Base-by-base conservation (phyloP, 768 basidiomycete genomes). In the Agaricus sinodeliciosus region DNA sequence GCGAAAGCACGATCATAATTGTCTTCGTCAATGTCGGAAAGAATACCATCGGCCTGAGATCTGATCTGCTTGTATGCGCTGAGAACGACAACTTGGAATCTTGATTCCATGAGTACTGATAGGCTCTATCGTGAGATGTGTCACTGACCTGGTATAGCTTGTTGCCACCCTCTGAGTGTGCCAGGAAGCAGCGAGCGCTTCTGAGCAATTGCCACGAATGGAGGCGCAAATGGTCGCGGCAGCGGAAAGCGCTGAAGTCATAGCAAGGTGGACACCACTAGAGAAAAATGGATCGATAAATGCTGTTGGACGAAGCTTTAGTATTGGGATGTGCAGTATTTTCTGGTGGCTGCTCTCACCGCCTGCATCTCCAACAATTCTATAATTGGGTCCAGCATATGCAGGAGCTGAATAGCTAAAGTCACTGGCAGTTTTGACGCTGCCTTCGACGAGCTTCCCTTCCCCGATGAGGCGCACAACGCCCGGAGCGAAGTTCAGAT, bases 1-100 rank as follows among this genome's bases (percentile, higher is more conserved):
- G 76, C 65, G 62, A 86, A 85, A 25, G 84, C 84, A 42, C 80
- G 74, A 63, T 87, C 84, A 59, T 82, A 87, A 59, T 82, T 85
- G 60, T 83, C 80, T 60, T 85, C 83, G 53, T 82, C 74, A 25
- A 87, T 74, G 55, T 87, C 84, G 1, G 72, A 77, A 34, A 87
- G 70, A 26, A 85, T 73, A 56, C 77, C 74, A 9, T 66, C 68
- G 35, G 69, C 70, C 60, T 85, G 82, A 3, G 81, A 73, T 16
- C 80, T 78, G 49, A 87, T 84, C 58, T 85, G 84, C 64, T 84
- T 85, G 64, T 85, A 85, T 57, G 83, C 82, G 57, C 82, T 84
- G n/a, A 85, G 67, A 22, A 84, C 83, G 18, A 85, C 83, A 11
- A 87, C 73, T 59, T 84, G 78, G 59, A 85, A 85, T 58, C 81